Conservation (phyloP, 2,329 filamentous ascomycete species). For the Rutstroemia sp. region DNA sequence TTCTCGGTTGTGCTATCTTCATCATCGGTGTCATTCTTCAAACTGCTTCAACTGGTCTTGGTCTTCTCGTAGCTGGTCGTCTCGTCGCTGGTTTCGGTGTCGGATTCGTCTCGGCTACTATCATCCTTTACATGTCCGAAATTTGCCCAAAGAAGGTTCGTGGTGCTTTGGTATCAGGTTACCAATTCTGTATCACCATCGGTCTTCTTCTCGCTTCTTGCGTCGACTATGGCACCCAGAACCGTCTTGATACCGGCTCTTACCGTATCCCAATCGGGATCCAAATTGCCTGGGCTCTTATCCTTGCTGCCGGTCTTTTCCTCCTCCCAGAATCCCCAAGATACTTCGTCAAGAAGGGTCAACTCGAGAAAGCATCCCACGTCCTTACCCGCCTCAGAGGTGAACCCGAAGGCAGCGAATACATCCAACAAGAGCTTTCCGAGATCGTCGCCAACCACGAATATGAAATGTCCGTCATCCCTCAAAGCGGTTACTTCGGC, state of each 20-base stretch:
- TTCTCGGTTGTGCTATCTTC: conserved; percentile 57
- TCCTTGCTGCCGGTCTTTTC: conserved; percentile 65
- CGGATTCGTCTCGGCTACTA: conserved; percentile 72
- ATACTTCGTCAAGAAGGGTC: conserved; percentile 74
- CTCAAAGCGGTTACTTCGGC: conserved; percentile 54
- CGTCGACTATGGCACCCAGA: conserved; percentile 64
- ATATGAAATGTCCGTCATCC: conserved; percentile 68
- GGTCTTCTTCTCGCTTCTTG: conserved; percentile 69
- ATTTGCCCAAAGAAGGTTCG: conserved; percentile 62
- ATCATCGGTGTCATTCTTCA: conserved; percentile 58
- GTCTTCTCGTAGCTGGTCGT: conserved; percentile 50
- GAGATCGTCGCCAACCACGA: conserved; percentile 88
- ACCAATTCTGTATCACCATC: conserved; percentile 78
- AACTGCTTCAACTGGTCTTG: conserved; percentile 46
- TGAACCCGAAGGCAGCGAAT: conserved; percentile 64
- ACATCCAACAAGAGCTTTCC: conserved; percentile 69
- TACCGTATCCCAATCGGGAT: conserved; percentile 78
- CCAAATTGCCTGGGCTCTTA: conserved; percentile 74
- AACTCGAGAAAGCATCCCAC: conserved; percentile 55
- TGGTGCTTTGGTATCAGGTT: conserved; percentile 71
- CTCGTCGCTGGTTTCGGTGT: conserved; percentile 71
- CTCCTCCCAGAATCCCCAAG: conserved; percentile 79
- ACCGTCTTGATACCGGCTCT: conserved; percentile 52
- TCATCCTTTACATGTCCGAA: conserved; percentile 71
- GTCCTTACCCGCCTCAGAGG: conserved; percentile 64